These are phyloP conservation scores for Tetraselmis chui DNA, from an alignment of 139 green algal genomes.

Conservation along the genomic window DNA sequence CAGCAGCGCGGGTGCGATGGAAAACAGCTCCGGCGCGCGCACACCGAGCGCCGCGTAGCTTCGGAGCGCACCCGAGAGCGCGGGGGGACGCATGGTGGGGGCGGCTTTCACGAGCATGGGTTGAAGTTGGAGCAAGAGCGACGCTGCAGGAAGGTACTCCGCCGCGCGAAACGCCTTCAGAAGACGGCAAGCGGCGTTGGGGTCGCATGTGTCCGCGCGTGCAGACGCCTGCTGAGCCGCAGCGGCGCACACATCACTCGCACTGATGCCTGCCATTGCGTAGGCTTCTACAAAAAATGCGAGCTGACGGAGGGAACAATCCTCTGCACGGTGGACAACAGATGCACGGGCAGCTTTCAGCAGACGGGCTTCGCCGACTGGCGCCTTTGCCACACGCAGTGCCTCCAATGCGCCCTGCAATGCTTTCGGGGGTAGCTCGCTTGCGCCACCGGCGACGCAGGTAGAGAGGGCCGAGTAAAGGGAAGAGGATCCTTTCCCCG, in stretches of 20 bases:
- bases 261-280: background rate
- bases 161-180: background rate
- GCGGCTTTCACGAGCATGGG: background rate
- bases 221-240: background rate
- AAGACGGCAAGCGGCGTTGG: background rate
- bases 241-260: background rate
- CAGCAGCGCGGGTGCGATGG: background rate
- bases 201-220: background rate
- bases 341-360: background rate
- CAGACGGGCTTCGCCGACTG: too few relatives aligned
- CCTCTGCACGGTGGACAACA: background rate
- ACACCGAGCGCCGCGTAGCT: background rate
- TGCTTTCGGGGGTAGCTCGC: background rate
- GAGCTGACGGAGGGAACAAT: background rate
- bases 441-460: background rate
- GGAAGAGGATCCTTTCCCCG: background rate
- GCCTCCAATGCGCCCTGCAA: background rate
- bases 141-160: background rate
- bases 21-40: background rate
- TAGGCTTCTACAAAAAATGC: background rate
- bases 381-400: background rate
- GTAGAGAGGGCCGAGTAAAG: background rate
- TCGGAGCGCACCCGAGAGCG: background rate
- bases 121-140: background rate
- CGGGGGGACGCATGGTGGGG: background rate